Evolutionary conservation across 345 rosid species (phyloP), one percentile per base, ranked within the genome.

Genomic region (Pelargonium nanum): DNA sequence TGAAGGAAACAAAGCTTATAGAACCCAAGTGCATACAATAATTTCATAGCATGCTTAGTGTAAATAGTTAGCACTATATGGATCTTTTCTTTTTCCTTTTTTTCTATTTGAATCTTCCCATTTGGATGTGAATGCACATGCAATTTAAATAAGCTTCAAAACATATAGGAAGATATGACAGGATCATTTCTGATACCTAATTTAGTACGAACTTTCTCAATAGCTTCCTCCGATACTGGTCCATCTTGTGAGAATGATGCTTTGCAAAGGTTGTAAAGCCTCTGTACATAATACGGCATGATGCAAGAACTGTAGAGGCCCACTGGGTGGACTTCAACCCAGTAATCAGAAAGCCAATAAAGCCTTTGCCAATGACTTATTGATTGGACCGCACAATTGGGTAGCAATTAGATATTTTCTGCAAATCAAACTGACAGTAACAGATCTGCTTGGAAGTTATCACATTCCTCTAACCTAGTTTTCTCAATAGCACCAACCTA

Each of bases 231-330:
- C 1, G 96, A 75, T 20, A 77, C 72, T 0, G 91, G 96, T 32
- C 97, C 94, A 61, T 74, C 69, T 2, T 86, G 71, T 1, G 94
- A 77, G 79, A 85, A 85, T 0, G 96, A 79, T 8, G 85, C 79
- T 64, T 45, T 84, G 81, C 97, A 89, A 68, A 85, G 70, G 62
- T 81, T 80, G 73, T 78, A 93, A 61, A 89, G 85, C 67, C 88
- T 84, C 79, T 85, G 94, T 67, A 83, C 80, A 70, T 72, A 83
- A 66, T 78, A 86, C 53, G 93, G 93, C 93, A 86, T 86, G 77
- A 34, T 75, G 75, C 51, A 60, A 66, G 71, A 71, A 75, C 73
- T 65, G 61, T 74, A 65, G 68, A 74, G 62, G 67, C 84, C 73
- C 70, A 67, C 75, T 57, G 69, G 68, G 53, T 10, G 22, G 64